Evolutionary conservation across 306 rosid genomes (phyloP), one percentile per base, ranked within the genome.

Genomic region (Mimosa pudica): DNA sequence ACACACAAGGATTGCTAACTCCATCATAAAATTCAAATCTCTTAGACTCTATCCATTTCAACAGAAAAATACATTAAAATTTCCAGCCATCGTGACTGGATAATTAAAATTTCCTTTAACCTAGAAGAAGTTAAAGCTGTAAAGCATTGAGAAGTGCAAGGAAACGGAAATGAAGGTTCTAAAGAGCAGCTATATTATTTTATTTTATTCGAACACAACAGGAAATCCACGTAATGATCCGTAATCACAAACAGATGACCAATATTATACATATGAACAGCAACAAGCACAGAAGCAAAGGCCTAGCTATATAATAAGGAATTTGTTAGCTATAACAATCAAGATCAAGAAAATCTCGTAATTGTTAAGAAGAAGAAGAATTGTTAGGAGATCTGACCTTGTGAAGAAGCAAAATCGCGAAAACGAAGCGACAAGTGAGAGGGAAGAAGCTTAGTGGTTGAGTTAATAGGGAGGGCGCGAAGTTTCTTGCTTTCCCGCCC

Each of bases 141-240:
- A 17, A 54, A 14, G 30, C 32, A 49, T 30, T 16, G 45, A 48
- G 17, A 36, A 73, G 38, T 9, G 16, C 65, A 33, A 38, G 8
- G 64, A 54, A 73, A 17, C 20, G 36, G 67, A 36, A 54, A 38
- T 73, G 51, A 32, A 2, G 11, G 33, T 70, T 18, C n/a, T 8
- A 67, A 17, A 18, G 42, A 47, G 74, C 38, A 70, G 41, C 35
- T 70, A 70, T 46, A 18, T 46, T 3, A 10, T 61, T 10, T 16
- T 11, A 3, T 61, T 10, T 10, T 17, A 78, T 57, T 57, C 30
- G 66, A 77, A 77, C 48, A 68, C n/a, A 73, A 32, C 76, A 33
- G 18, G 9, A 5, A n/a, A 80, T 72, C 49, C 73, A 36, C 82
- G 49, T 64, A 57, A 77, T 60, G 10, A 49, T 71, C 24, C 12